A percentile compares a stretch with the other conserved stretches of the same genome.
Evolutionary conservation across 2,329 filamentous ascomycete genomes (phyloP).

Genomic region (Daldinia eschscholtzii): DNA sequence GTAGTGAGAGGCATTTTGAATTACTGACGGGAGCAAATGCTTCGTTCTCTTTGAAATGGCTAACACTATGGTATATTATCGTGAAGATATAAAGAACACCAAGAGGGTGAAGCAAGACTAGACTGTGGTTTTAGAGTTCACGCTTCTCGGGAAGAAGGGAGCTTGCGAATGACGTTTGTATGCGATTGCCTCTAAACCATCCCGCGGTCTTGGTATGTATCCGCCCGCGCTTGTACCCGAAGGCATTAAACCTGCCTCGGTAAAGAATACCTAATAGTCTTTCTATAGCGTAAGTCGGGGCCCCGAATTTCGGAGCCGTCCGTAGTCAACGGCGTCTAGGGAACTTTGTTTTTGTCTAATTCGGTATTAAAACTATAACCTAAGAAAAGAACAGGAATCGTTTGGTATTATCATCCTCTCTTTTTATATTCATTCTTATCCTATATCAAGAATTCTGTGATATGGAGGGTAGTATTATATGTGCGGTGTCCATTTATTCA

Average conservation of each 20-base stretch:
- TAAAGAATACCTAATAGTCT: constrained; percentile 31
- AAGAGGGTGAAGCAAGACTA: no score
- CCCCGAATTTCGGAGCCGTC: constrained; percentile 41
- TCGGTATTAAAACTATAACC: constrained; percentile 39
- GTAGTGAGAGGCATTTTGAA: constrained; percentile 62
- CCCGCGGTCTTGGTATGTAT: constrained; percentile 20
- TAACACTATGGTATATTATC: not conserved
- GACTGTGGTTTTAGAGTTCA: not conserved
- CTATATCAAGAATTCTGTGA: not conserved
- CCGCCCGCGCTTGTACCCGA: constrained; percentile 28
- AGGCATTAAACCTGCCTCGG: constrained; percentile 26
- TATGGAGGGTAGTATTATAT: not conserved
- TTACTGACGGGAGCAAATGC: not conserved
- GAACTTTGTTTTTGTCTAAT: constrained; percentile 2
- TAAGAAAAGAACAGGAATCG: not conserved
- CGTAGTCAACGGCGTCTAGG: constrained; percentile 7
- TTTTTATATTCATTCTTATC: not conserved
- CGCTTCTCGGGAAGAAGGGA: not conserved
- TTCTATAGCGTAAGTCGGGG: constrained; percentile 28
- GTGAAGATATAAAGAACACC: not conserved
- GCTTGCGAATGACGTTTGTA: constrained; percentile 17
- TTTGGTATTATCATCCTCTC: not conserved
- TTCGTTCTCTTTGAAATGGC: not conserved
- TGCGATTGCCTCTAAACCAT: constrained; percentile 11
- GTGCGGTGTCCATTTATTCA: not conserved